A percentile compares a stretch with the other conserved stretches of the same genome.
These are phyloP conservation scores for Sorghum bicolor DNA, from an alignment of 176 grass and related monocot genomes.

Conservation along the genomic window DNA sequence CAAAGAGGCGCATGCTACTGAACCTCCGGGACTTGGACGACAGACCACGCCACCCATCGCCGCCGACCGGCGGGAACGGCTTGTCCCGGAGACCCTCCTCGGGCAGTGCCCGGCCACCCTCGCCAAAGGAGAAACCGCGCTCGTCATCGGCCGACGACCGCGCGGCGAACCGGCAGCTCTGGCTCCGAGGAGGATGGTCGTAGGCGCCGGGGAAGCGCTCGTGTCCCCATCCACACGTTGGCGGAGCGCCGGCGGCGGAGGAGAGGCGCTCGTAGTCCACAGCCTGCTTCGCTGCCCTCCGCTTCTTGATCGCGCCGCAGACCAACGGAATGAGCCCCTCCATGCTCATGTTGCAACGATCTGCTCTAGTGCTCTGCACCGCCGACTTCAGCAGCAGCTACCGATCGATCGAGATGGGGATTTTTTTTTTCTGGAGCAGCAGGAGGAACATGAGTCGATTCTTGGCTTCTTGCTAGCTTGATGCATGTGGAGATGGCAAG, in stretches of 20 bases:
- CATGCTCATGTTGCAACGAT: too few species aligned
- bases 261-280: too few species aligned
- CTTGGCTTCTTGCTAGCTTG: background rate
- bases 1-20: slow-evolving; percentile 31
- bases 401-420: too few species aligned
- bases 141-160: background rate
- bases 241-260: too few species aligned
- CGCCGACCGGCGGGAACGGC: background rate
- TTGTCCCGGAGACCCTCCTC: background rate
- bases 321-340: too few species aligned
- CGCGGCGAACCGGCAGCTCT: slow-evolving; percentile 37
- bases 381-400: too few species aligned
- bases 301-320: too few species aligned
- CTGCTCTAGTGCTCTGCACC: too few species aligned
- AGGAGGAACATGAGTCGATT: too few species aligned
- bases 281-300: too few species aligned
- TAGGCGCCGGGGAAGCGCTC: background rate
- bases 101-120: background rate
- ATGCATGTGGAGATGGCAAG: background rate
- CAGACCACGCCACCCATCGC: background rate
- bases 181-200: background rate
- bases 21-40: slow-evolving; percentile 37
- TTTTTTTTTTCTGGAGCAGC: too few species aligned
- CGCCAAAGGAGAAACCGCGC: background rate
- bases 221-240: background rate